Conservation (phyloP, 2,329 filamentous ascomycete genomes). For the Trichoderma arundinaceum region DNA sequence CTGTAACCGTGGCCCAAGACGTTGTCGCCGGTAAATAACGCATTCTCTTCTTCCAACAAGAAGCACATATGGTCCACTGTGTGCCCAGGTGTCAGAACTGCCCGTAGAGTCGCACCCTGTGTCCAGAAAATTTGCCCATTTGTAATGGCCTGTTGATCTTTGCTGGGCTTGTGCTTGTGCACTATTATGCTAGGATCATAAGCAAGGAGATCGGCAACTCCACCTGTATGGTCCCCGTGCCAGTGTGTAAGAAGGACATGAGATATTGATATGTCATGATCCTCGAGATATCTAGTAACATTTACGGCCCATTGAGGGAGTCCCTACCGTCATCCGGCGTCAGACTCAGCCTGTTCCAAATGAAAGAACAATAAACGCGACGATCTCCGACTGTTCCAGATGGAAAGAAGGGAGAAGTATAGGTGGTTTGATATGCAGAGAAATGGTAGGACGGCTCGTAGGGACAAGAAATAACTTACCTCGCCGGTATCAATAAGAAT, state of each 20-base stretch:
- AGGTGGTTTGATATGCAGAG: neutral
- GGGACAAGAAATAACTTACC: neutral
- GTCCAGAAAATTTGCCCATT: neutral
- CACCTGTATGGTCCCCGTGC: slow-evolving; percentile 74
- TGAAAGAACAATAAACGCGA: accelerated
- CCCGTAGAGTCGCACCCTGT: neutral
- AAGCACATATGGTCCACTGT: neutral
- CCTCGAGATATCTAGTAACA: neutral
- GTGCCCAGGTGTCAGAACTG: neutral
- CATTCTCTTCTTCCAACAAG: slow-evolving; percentile 37
- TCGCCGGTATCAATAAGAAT: slow-evolving; percentile 26
- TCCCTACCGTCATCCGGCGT: neutral
- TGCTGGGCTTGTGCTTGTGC: neutral
- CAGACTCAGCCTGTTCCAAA: neutral
- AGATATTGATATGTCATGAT: slow-evolving; percentile 39
- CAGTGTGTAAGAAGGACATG: slow-evolving; percentile 71
- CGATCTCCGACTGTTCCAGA: too few species aligned
- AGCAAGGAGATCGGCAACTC: slow-evolving; percentile 62
- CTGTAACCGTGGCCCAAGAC: slow-evolving; percentile 75
- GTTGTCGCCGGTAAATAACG: slow-evolving; percentile 77
- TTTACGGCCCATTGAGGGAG: slow-evolving; percentile 3
- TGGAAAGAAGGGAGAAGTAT: neutral
- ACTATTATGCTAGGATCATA: slow-evolving; percentile 33
- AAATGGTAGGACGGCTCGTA: neutral
- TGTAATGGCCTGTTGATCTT: neutral